Base-by-base conservation (phyloP, 495 filamentous ascomycete species). In the Astrocystis sublimbata region DNA sequence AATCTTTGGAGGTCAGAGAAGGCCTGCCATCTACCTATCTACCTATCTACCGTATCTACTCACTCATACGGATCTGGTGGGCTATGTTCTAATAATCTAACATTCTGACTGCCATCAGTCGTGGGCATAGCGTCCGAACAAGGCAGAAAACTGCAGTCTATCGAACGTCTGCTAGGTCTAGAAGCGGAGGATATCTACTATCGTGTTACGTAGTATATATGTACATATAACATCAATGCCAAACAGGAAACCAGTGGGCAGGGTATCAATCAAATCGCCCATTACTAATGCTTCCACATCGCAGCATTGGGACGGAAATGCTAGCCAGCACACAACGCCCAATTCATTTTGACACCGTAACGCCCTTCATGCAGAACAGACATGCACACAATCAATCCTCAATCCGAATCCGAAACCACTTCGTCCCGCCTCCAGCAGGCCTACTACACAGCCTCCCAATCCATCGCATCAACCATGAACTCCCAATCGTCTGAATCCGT, bases 391-490 rank as follows among this genome's bases (percentile, higher is more conserved):
- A 23, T 1, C 24, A 31, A 38, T 17, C 15, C 41, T 33, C 24
- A 12, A n/a, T n/a, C n/a, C n/a, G n/a, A n/a, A n/a, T n/a, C n/a
- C n/a, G n/a, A n/a, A n/a, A n/a, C n/a, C n/a, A n/a, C n/a, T n/a
- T n/a, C n/a, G n/a, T n/a, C n/a, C n/a, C n/a, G n/a, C 5, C 9
- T 31, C 1, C 47, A 15, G 43, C 30, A 19, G n/a, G n/a, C n/a
- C n/a, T n/a, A 46, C 72, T 64, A 81, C 31, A 86, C 81, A 19
- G 78, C 79, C 62, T 86, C 81, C 84, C 83, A 85, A 63, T 88
- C 86, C 86, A 88, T 88, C 0, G 84, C 85, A 65, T 88, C 85
- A 19, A 83, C 80, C 75, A 88, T 85, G 51, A 85, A 86, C 40
- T 79, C 84, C 81, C 82, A 86, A 36, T 82, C 74, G 33, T 71